These are phyloP conservation scores for grape (Vitis vinifera) DNA, from an alignment of 164 flowering plant genomes.

Conservation along the genomic window DNA sequence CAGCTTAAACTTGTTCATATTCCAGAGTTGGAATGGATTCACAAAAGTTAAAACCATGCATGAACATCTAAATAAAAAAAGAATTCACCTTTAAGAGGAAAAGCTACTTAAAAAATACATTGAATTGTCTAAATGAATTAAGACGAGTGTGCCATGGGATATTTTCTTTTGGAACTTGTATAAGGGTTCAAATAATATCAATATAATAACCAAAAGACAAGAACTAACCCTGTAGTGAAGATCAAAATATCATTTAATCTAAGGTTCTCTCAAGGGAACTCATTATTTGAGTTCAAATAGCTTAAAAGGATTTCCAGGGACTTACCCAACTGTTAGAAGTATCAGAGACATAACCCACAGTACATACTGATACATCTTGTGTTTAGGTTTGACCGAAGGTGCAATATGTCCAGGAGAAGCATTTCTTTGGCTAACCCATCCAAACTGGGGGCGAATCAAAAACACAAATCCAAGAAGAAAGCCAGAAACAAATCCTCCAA, in stretches of 20 bases:
- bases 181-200: background rate
- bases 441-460: constrained; percentile 56
- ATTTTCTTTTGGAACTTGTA: background rate
- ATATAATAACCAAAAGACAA: background rate
- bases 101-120: background rate
- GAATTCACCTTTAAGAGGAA: background rate
- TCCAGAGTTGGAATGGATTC: background rate
- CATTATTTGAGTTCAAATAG: background rate
- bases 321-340: constrained; percentile 43
- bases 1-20: background rate
- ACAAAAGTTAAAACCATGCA: background rate
- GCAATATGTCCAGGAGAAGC: constrained; percentile 24
- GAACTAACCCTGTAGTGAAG: no score
- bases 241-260: background rate
- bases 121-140: background rate
- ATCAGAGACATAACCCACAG: constrained; percentile 34
- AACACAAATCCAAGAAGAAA: constrained; percentile 63
- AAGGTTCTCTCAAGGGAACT: background rate
- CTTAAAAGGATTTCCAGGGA: background rate
- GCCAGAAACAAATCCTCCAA: constrained; percentile 64
- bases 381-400: constrained; percentile 30
- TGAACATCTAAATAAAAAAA: background rate
- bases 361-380: constrained; percentile 49
- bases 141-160: background rate
- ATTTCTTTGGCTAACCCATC: constrained; percentile 35